These are phyloP conservation scores for Phytophthora sp. DNA, from an alignment of 352 stramenopile genomes.

Conservation along the genomic window DNA sequence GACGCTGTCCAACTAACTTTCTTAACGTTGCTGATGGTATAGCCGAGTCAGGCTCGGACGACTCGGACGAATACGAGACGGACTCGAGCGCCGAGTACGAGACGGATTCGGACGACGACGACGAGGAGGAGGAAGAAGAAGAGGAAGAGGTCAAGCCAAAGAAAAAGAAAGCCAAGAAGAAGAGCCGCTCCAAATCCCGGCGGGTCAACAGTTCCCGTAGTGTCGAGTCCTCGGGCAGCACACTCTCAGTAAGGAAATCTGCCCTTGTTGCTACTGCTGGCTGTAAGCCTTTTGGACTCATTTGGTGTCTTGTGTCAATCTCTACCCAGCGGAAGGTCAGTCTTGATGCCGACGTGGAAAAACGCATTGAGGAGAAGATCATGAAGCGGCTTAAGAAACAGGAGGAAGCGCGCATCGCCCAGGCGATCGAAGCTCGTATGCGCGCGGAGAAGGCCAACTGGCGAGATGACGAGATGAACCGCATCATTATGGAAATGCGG, in stretches of 20 bases:
- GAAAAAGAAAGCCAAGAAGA: slow-evolving; percentile 71
- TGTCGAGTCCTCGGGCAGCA: slow-evolving; percentile 42
- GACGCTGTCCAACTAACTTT: not conserved
- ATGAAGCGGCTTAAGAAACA: slow-evolving; percentile 87
- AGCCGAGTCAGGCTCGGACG: slow-evolving; percentile 82
- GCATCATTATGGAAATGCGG: slow-evolving; percentile 90
- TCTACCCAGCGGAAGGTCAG: slow-evolving; percentile 52
- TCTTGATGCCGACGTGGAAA: slow-evolving; percentile 79
- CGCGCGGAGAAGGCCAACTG: slow-evolving; percentile 84
- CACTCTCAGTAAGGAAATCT: slow-evolving; percentile 35
- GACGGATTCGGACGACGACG: slow-evolving; percentile 62
- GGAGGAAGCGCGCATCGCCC: slow-evolving; percentile 84
- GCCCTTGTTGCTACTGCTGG: not conserved
- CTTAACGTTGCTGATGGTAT: slow-evolving; percentile 3
- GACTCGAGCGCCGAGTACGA: slow-evolving; percentile 60
- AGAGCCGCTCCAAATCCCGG: slow-evolving; percentile 43
- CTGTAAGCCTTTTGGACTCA: slow-evolving; percentile 9
- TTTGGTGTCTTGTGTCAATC: slow-evolving; percentile 11
- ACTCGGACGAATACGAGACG: slow-evolving; percentile 79
- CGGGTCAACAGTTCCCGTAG: slow-evolving; percentile 57
- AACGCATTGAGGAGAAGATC: slow-evolving; percentile 90
- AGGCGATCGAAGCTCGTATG: slow-evolving; percentile 87
- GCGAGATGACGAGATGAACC: slow-evolving; percentile 90
- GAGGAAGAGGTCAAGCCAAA: slow-evolving; percentile 74
- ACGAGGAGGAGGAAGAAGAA: slow-evolving; percentile 68